A percentile compares a stretch with the other conserved stretches of the same genome.
phyloP scores from a whole-genome alignment of 371 early-diverging fungal genomes.

The Apophysomyces sp. region DNA sequence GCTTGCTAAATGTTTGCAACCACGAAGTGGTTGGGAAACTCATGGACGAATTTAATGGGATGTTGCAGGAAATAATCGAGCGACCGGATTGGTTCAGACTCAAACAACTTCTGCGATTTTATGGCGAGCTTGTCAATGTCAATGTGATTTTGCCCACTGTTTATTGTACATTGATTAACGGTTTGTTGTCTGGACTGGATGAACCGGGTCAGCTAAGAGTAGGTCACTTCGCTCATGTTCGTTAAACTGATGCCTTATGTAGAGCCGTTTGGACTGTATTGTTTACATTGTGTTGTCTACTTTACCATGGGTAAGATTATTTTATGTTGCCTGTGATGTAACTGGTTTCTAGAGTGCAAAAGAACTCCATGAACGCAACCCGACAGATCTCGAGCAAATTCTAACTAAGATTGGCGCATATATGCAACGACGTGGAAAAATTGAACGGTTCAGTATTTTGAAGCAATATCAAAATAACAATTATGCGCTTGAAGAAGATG shows the following conservation, averaged over 20 bases:
- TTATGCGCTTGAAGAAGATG: conserved; percentile 54
- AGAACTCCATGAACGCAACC: conserved; percentile 52
- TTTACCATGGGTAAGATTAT: conserved; percentile 70
- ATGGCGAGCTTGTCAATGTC: conserved; percentile 78
- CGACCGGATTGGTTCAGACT: conserved; percentile 68
- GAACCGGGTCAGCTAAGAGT: conserved; percentile 54
- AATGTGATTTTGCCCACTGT: conserved; percentile 71
- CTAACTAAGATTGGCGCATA: conserved; percentile 61
- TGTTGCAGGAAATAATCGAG: conserved; percentile 51
- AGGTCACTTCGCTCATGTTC: conserved; percentile 1
- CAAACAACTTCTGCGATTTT: conserved; percentile 78
- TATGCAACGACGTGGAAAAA: conserved; percentile 54
- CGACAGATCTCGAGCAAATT: conserved; percentile 61
- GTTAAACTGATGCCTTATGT: neutral
- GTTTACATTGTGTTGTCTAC: conserved; percentile 71
- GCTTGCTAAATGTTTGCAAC: conserved; percentile 68
- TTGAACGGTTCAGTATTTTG: conserved; percentile 47
- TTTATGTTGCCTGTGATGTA: neutral
- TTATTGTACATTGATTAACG: conserved; percentile 61
- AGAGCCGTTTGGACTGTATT: conserved; percentile 73
- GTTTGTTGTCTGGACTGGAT: conserved; percentile 57
- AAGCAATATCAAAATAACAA: conserved; percentile 52
- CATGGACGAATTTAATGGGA: conserved; percentile 30
- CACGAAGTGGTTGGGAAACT: conserved; percentile 32
- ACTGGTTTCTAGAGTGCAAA: conserved; percentile 41